Percentiles rank a stretch among this genome's conserved stretches.
Conservation (phyloP, 176 grass and related monocot genomes). For the Otatea glauca region DNA sequence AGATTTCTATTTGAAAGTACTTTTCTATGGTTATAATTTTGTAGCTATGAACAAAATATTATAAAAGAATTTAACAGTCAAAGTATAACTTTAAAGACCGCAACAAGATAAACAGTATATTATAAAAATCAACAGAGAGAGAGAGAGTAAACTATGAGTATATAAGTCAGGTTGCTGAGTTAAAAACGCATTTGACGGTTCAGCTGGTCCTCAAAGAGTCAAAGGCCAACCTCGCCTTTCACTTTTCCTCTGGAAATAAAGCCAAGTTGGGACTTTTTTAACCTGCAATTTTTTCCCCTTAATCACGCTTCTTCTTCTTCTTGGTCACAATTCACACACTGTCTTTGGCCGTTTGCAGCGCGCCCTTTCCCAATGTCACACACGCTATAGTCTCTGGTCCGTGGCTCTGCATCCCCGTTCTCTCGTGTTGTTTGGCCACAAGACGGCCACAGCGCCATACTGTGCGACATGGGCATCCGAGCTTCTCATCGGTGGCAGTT, state of each 20-base stretch:
- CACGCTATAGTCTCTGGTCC: neutral
- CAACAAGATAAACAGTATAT: too few relatives aligned
- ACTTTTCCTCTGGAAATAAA: neutral
- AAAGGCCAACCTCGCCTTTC: too few relatives aligned
- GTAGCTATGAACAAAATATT: too few relatives aligned
- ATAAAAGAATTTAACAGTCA: neutral
- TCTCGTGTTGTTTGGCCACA: neutral
- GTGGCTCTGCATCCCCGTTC: too few relatives aligned
- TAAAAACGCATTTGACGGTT: neutral
- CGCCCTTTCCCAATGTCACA: neutral
- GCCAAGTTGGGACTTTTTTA: neutral
- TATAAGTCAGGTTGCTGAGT: too few relatives aligned
- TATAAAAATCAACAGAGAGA: too few relatives aligned
- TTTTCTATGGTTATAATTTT: too few relatives aligned
- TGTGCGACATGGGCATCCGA: neutral
- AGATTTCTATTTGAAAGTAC: too few relatives aligned
- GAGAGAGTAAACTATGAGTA: too few relatives aligned
- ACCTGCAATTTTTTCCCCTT: neutral
- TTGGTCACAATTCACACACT: neutral
- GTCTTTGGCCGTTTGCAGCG: neutral
- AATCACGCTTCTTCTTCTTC: neutral
- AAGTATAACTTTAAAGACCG: too few relatives aligned
- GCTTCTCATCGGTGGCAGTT: neutral
- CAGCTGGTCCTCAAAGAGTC: neutral
- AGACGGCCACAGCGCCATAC: neutral